A percentile compares a stretch with the other conserved stretches of the same genome.
Evolutionary conservation across 495 filamentous ascomycete genomes (phyloP).

Genomic region (Viridothelium virens): DNA sequence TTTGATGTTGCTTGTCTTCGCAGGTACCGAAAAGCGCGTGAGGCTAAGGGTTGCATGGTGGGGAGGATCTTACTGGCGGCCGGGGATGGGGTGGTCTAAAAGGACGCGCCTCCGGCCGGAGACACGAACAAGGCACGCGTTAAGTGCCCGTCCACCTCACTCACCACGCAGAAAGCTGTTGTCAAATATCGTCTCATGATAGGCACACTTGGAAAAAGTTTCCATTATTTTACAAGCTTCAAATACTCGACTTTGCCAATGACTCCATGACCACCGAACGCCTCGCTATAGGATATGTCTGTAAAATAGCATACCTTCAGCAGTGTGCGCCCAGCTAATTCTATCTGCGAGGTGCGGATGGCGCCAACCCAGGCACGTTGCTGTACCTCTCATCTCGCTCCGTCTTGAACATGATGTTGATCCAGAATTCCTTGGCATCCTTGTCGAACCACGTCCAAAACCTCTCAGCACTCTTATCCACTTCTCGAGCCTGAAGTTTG

Average conservation of each 20-base stretch:
- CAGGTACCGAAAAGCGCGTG: neutral
- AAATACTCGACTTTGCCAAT: neutral
- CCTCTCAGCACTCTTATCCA: slow-evolving; percentile 77
- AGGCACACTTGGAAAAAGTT: too few species aligned
- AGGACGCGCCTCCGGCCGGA: slow-evolving; percentile 2
- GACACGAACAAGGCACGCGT: slow-evolving; percentile 1
- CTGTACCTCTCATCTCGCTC: slow-evolving; percentile 94
- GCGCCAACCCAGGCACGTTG: slow-evolving; percentile 83
- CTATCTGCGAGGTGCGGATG: slow-evolving; percentile 30
- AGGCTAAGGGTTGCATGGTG: slow-evolving; percentile 2
- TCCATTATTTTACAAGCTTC: neutral
- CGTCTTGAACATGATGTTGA: slow-evolving; percentile 99
- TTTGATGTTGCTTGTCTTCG: neutral
- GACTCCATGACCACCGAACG: neutral
- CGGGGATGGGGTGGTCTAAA: slow-evolving; percentile 6
- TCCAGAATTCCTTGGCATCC: slow-evolving; percentile 95
- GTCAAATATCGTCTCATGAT: too few species aligned
- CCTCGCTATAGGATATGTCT: neutral
- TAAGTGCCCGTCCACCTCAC: neutral
- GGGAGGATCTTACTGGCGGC: slow-evolving; percentile 10
- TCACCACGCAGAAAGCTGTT: neutral
- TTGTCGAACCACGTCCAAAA: slow-evolving; percentile 95
- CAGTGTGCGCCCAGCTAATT: neutral
- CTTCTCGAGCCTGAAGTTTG: slow-evolving; percentile 89
- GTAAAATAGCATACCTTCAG: neutral